A percentile compares a stretch with the other conserved stretches of the same genome.
phyloP scores from a whole-genome alignment of 192 early-diverging fungal species.

The Gorgonomyces haynaldii region DNA sequence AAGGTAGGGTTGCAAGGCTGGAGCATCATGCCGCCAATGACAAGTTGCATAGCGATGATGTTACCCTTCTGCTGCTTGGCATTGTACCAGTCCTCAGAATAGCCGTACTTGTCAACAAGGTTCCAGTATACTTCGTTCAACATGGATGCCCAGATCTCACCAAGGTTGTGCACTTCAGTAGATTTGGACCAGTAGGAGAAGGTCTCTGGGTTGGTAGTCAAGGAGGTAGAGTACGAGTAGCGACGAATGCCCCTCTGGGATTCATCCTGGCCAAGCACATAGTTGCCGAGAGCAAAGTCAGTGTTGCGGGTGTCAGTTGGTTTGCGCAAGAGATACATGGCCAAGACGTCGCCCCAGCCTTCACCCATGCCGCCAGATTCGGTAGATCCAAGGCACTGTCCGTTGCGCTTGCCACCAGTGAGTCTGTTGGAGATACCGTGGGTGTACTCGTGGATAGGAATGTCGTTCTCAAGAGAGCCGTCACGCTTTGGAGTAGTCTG shows the following conservation, averaged over 20 bases:
- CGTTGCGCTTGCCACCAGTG: conserved; percentile 47
- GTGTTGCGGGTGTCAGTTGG: conserved; percentile 3
- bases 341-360: conserved; percentile 5
- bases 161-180: conserved; percentile 47
- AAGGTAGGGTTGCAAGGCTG: conserved; percentile 60
- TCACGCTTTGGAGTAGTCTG: conserved; percentile 42
- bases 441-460: conserved; percentile 48
- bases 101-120: conserved; percentile 29
- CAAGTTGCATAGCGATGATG: conserved; percentile 29
- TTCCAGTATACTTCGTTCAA: conserved; percentile 46
- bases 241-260: conserved; percentile 48
- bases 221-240: conserved; percentile 47
- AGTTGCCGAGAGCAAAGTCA: conserved; percentile 1
- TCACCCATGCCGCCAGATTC: conserved; percentile 9
- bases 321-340: neutral
- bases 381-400: conserved; percentile 29
- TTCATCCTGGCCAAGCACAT: neutral
- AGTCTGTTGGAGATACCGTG: conserved; percentile 52
- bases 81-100: neutral
- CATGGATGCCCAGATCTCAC: conserved; percentile 44
- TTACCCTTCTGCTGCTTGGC: conserved; percentile 23
- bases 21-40: conserved; percentile 43
- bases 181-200: conserved; percentile 16
- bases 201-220: conserved; percentile 23
- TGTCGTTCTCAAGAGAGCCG: conserved; percentile 43